Conservation (phyloP, 2,329 filamentous ascomycete species). For the Claviceps sp. region DNA sequence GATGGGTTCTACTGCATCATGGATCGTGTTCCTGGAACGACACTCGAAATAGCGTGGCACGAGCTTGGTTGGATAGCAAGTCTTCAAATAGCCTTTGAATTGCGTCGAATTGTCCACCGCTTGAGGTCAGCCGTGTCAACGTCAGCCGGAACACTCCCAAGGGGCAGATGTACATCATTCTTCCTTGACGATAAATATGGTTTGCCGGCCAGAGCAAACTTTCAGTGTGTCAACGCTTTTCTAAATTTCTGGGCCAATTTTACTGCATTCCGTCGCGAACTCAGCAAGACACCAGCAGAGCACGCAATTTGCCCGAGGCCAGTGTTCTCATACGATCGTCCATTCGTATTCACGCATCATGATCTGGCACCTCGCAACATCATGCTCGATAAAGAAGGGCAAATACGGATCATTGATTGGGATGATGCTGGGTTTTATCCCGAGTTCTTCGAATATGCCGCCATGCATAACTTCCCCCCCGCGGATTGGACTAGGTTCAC, state of each 20-base stretch:
- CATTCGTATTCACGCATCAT: not conserved
- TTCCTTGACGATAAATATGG: not conserved
- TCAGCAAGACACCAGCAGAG: not conserved
- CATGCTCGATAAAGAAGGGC: not conserved
- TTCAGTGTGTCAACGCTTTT: not conserved
- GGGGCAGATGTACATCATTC: not conserved
- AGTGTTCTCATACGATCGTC: not conserved
- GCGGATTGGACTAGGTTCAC: not conserved
- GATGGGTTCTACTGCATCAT: not conserved
- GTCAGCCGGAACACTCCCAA: not conserved
- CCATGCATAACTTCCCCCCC: not conserved
- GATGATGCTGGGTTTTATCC: conserved; percentile 1
- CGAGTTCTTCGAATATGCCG: not conserved
- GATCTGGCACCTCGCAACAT: conserved; percentile 1
- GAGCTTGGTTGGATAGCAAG: not conserved
- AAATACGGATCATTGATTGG: conserved; percentile 1
- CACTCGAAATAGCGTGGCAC: not conserved
- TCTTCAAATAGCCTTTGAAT: not conserved
- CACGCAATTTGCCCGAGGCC: not conserved
- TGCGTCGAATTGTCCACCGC: not conserved
- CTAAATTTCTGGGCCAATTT: not conserved
- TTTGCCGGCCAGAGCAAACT: not conserved
- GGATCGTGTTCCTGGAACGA: not conserved
- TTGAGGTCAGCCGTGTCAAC: not conserved
- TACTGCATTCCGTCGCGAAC: not conserved